Base-by-base conservation (phyloP, 768 basidiomycete genomes). In the Macrolepiota fuliginosa region DNA sequence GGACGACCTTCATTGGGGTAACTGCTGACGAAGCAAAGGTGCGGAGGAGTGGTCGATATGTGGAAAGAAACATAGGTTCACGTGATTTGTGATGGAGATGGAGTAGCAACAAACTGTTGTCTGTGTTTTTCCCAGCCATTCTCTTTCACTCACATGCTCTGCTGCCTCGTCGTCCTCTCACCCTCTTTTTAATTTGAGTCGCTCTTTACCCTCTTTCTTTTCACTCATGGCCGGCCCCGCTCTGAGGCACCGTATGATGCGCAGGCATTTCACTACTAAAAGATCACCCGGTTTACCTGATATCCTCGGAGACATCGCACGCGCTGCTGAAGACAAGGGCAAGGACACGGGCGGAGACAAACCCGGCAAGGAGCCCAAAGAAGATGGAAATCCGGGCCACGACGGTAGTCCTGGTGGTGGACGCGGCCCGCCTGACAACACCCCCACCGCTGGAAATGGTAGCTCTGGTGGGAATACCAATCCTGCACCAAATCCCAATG, bases 1-100 rank as follows among this genome's bases (percentile, higher is more conserved):
- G 86, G 13, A 94, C 75, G 70, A 95, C 77, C 65, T 82, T 84
- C 93, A 95, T 94, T 54, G 51, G 35, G 15, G 56, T 56, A 42
- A 25, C 61, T 50, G 55, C 19, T 42, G 62, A 49, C 12, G 52
- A 42, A 56, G 63, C 39, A 24, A 47, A 51, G 25, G 55, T 35
- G 47, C 47, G 49, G 42, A 12, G 13, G 27, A 39, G 56, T 32
- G 50, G 22, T 42, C 13, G 24, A 19, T 24, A 17, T 42, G n/a
- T n/a, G n/a, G 40, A 19, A 13, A 42, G 58, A 42, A 60, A 46
- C 58, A 60, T 60, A 19, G 46, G 45, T 15, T 4, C 22, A 15
- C 1, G 47, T 22, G 22, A 49, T 49, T 9, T 19, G 9, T 17
- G 19, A 24, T 19, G n/a, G n/a, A n/a, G n/a, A n/a, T n/a, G n/a